phyloP scores from a whole-genome alignment of 257 asterid genomes.

The Cordia subcordata region DNA sequence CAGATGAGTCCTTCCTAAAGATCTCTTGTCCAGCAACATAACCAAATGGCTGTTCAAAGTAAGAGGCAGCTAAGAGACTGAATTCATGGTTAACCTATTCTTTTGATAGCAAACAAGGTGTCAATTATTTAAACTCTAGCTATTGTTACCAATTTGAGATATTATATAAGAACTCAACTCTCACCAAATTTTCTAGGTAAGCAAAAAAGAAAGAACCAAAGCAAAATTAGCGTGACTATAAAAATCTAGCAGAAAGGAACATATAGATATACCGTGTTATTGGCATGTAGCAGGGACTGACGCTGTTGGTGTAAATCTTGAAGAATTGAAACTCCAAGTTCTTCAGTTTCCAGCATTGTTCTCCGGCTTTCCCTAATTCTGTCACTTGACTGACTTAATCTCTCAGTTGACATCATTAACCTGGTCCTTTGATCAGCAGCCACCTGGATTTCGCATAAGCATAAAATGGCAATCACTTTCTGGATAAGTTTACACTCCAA shows the following conservation, averaged over 20 bases:
- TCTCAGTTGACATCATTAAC: slow-evolving; percentile 40
- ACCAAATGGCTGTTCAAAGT: too few relatives aligned
- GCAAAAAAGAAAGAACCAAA: not conserved
- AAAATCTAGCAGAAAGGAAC: too few relatives aligned
- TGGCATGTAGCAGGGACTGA: slow-evolving; percentile 35
- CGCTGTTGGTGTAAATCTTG: slow-evolving; percentile 34
- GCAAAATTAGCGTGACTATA: not conserved
- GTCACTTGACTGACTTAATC: slow-evolving; percentile 30
- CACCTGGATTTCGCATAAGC: slow-evolving; percentile 15
- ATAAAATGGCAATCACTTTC: not conserved
- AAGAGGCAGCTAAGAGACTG: too few relatives aligned
- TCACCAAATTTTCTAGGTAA: too few relatives aligned
- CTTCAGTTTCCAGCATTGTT: slow-evolving; percentile 38
- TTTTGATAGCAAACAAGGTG: too few relatives aligned
- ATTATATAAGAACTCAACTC: too few relatives aligned
- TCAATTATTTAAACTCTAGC: too few relatives aligned
- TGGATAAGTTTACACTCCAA: too few relatives aligned
- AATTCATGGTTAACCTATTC: too few relatives aligned
- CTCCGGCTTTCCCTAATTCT: slow-evolving; percentile 30
- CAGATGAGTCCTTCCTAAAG: too few relatives aligned
- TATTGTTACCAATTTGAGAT: too few relatives aligned
- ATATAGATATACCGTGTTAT: slow-evolving; percentile 21
- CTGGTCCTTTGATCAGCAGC: slow-evolving; percentile 35
- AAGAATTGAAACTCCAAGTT: slow-evolving; percentile 38
- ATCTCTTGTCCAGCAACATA: too few relatives aligned